Conservation (phyloP, 768 basidiomycete genomes). For the Pleurotus cornucopiae region DNA sequence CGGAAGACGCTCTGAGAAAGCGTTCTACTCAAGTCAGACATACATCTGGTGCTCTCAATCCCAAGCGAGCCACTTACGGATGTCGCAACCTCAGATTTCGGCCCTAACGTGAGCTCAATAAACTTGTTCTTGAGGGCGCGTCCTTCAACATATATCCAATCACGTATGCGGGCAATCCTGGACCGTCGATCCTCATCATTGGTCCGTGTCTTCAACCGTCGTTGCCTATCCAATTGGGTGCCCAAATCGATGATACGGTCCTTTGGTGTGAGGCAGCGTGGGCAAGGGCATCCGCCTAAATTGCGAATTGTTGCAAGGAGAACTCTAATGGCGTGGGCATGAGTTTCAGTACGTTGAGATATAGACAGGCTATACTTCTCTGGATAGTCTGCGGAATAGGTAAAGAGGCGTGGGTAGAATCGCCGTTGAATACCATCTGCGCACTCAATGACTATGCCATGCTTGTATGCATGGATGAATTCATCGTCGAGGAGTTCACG, state of each 20-base stretch:
- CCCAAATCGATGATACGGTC: conserved; percentile 7
- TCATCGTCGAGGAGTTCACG: conserved; percentile 18
- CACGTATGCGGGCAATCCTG: background rate
- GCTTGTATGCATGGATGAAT: conserved; percentile 17
- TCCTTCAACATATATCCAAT: background rate
- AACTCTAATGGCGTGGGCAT: background rate
- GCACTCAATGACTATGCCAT: conserved; percentile 20
- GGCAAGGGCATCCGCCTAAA: conserved; percentile 5
- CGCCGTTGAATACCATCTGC: conserved; percentile 15
- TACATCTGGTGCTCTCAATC: background rate
- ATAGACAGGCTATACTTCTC: conserved; percentile 12
- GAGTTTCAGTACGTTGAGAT: background rate
- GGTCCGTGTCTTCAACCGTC: background rate
- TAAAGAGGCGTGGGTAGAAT: conserved; percentile 18
- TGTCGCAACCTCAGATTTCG: conserved; percentile 4
- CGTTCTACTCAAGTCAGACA: conserved; percentile 17
- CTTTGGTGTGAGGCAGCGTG: conserved; percentile 2
- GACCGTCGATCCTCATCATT: background rate
- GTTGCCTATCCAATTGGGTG: conserved; percentile 15
- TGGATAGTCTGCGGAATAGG: conserved; percentile 24
- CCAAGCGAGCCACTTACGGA: conserved; percentile 8
- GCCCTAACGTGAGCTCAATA: background rate
- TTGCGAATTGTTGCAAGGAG: conserved; percentile 4
- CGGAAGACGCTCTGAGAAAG: conserved; percentile 22
- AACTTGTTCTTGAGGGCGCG: background rate